Percentiles rank a stretch among this genome's conserved stretches.
These are phyloP conservation scores for Adansonia grandidieri DNA, from an alignment of 441 rosid genomes.

Conservation along the genomic window DNA sequence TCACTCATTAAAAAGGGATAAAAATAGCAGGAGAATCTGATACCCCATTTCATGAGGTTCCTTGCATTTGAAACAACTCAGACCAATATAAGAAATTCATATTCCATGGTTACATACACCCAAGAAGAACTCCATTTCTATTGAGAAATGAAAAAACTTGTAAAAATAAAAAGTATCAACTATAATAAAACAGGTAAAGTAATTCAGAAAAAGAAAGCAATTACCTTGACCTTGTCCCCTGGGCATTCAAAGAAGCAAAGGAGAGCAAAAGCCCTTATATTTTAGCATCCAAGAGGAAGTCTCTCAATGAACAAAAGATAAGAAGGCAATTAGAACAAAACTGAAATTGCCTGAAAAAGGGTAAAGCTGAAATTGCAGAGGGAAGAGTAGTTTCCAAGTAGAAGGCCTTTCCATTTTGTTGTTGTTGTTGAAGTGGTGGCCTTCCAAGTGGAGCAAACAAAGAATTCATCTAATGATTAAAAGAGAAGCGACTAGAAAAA, in stretches of 20 bases:
- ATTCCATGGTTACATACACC: slow-evolving; percentile 23
- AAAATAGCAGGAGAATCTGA: slow-evolving; percentile 20
- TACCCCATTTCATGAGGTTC: slow-evolving; percentile 16
- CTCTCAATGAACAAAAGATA: slow-evolving; percentile 46
- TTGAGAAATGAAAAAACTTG: slow-evolving; percentile 28
- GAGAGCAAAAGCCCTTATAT: slow-evolving; percentile 38
- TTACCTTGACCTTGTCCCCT: slow-evolving; percentile 67
- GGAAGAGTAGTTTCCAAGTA: slow-evolving; percentile 48
- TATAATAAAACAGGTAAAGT: slow-evolving; percentile 40
- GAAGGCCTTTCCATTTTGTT: slow-evolving; percentile 11
- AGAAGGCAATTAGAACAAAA: slow-evolving; percentile 41
- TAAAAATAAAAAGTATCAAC: slow-evolving; percentile 52
- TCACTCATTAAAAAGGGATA: slow-evolving; percentile 28
- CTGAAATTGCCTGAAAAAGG: slow-evolving; percentile 32
- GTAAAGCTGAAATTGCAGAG: slow-evolving; percentile 25
- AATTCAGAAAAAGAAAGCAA: slow-evolving; percentile 32
- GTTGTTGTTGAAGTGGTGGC: not conserved
- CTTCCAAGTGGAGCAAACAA: slow-evolving; percentile 37
- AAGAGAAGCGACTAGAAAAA: slow-evolving; percentile 39
- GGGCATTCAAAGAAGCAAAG: slow-evolving; percentile 43
- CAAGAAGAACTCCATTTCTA: slow-evolving; percentile 1
- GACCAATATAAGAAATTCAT: slow-evolving; percentile 5
- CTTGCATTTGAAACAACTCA: slow-evolving; percentile 10
- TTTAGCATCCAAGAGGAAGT: slow-evolving; percentile 37
- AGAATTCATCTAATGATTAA: slow-evolving; percentile 30